Evolutionary conservation across 805 yeast species (phyloP).

Genomic region (Blastobotrys muscicola): DNA sequence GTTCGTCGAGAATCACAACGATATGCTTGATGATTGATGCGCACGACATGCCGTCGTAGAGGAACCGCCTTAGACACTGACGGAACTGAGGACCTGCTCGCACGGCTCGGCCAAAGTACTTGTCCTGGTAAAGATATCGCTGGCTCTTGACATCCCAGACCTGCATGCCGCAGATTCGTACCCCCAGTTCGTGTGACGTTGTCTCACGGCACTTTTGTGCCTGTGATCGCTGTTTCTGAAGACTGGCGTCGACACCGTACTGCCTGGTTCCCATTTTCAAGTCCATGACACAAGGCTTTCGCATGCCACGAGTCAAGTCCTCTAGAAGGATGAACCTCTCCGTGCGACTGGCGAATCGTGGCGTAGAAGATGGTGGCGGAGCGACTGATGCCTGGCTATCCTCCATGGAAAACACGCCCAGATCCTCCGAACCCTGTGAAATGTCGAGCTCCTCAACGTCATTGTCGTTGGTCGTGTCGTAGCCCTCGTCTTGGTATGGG

Average conservation of each 20-base stretch:
- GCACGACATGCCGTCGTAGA: slow-evolving; percentile 61
- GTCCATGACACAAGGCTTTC: slow-evolving; percentile 83
- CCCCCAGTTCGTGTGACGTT: slow-evolving; percentile 76
- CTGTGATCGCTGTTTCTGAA: slow-evolving; percentile 68
- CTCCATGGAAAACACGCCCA: slow-evolving; percentile 14
- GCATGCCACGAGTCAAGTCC: slow-evolving; percentile 78
- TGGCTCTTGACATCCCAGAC: slow-evolving; percentile 48
- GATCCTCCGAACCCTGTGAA: not conserved
- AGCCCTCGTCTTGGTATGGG: no score
- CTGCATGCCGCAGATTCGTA: slow-evolving; percentile 91
- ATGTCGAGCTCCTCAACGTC: no score
- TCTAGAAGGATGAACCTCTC: slow-evolving; percentile 82
- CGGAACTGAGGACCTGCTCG: slow-evolving; percentile 67
- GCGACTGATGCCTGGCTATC: slow-evolving; percentile 3
- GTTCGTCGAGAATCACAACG: slow-evolving; percentile 51
- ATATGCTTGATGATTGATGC: slow-evolving; percentile 57
- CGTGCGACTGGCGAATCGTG: slow-evolving; percentile 24
- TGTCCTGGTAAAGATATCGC: slow-evolving; percentile 63
- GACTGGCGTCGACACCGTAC: slow-evolving; percentile 87
- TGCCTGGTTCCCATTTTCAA: slow-evolving; percentile 98
- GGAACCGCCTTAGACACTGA: slow-evolving; percentile 60
- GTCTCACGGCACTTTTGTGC: slow-evolving; percentile 70
- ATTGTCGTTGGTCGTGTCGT: no score
- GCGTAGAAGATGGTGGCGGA: not conserved
- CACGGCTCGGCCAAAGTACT: slow-evolving; percentile 82